A percentile compares a stretch with the other conserved stretches of the same genome.
Conservation (phyloP, 306 rosid genomes). For the Dicorynia guianensis region DNA sequence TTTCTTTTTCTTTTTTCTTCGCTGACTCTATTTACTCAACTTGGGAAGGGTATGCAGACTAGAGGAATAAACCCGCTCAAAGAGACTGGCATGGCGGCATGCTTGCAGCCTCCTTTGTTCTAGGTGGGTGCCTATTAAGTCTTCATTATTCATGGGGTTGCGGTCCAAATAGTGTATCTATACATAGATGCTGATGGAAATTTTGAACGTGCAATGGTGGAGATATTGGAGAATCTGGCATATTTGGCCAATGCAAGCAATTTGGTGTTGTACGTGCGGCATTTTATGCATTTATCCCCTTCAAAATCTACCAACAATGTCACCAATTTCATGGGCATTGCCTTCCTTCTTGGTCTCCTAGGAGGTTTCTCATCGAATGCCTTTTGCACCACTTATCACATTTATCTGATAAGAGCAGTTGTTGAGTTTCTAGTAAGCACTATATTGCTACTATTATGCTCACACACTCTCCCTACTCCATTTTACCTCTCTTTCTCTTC, state of each 20-base stretch:
- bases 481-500: conserved; percentile 12
- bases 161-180: background rate
- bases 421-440: conserved; percentile 77
- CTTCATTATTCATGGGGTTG: background rate
- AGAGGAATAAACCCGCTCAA: conserved; percentile 76
- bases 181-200: background rate
- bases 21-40: too few relatives aligned
- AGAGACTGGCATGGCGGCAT: conserved; percentile 90
- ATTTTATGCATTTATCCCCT: conserved; percentile 83
- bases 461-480: background rate
- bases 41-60: conserved; percentile 89
- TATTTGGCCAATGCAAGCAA: conserved; percentile 95
- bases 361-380: conserved; percentile 96
- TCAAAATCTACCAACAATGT: conserved; percentile 83
- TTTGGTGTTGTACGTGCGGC: conserved; percentile 66
- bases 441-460: too few relatives aligned
- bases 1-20: too few relatives aligned
- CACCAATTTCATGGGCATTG: conserved; percentile 94
- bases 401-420: conserved; percentile 79
- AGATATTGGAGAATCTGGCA: conserved; percentile 90
- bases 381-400: too few relatives aligned
- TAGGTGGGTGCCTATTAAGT: conserved; percentile 67
- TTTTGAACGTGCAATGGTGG: conserved; percentile 64
- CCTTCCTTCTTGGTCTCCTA: conserved; percentile 91
- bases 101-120: conserved; percentile 81